Conservation (phyloP, 768 basidiomycete genomes). For the Phallus indusiatus region DNA sequence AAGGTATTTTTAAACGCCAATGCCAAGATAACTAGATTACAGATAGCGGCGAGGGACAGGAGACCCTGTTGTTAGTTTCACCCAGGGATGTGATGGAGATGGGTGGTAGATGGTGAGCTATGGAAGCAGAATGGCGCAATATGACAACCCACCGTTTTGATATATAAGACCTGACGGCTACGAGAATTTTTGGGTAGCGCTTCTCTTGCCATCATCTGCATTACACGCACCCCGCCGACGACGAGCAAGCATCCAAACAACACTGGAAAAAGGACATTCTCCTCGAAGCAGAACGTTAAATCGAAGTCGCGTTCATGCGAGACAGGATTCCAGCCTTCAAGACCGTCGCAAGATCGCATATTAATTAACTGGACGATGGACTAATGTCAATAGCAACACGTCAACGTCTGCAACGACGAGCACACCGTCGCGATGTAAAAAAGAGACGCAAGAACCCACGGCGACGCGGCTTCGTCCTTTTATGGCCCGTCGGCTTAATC, state of each 20-base stretch:
- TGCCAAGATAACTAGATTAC: constrained; percentile 35
- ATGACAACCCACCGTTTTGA: constrained; percentile 52
- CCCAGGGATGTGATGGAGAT: background rate
- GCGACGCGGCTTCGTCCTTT: background rate
- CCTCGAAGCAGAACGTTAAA: constrained; percentile 73
- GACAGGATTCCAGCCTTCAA: constrained; percentile 56
- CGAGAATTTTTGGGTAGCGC: background rate
- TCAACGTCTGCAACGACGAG: too few relatives aligned
- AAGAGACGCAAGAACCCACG: background rate
- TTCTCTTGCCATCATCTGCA: constrained; percentile 15
- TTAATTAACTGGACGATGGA: too few relatives aligned
- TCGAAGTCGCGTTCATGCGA: constrained; percentile 62
- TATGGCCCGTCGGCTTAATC: background rate
- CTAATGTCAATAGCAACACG: too few relatives aligned
- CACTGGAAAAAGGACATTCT: constrained; percentile 51
- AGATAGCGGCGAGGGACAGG: constrained; percentile 35
- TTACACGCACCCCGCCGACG: constrained; percentile 30
- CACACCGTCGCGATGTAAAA: background rate
- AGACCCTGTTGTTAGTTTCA: constrained; percentile 30
- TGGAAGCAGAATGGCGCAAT: background rate
- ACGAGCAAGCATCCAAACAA: constrained; percentile 40
- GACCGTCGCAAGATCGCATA: background rate
- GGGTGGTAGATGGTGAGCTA: background rate
- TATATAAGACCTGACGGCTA: constrained; percentile 41
- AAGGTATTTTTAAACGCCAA: constrained; percentile 26